Evolutionary conservation across 192 early-diverging fungal genomes (phyloP).

Genomic region (Jimgerdemannia lactiflua): DNA sequence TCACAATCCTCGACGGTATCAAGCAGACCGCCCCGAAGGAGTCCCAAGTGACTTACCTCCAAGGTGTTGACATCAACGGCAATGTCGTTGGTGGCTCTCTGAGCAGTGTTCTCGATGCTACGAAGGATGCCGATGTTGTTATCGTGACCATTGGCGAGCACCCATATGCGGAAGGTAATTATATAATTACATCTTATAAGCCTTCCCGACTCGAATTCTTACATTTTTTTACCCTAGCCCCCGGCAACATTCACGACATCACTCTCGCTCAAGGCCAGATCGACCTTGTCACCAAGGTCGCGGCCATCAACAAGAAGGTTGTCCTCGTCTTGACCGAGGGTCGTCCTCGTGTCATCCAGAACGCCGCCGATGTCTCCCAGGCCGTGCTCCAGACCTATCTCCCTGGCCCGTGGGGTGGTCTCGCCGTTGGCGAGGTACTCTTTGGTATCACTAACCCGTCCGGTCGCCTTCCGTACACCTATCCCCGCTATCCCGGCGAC

Average conservation of each 20-base stretch:
- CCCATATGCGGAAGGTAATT: slow-evolving; percentile 50
- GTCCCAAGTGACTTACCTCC: slow-evolving; percentile 18
- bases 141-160: slow-evolving; percentile 55
- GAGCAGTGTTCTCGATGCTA: slow-evolving; percentile 17
- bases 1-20: slow-evolving; percentile 29
- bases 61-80: slow-evolving; percentile 48
- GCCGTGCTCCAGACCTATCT: slow-evolving; percentile 49
- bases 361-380: slow-evolving; percentile 32
- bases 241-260: slow-evolving; percentile 51
- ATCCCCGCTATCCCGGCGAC: slow-evolving; percentile 46
- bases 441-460: slow-evolving; percentile 55
- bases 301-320: slow-evolving; percentile 28
- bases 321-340: slow-evolving; percentile 50
- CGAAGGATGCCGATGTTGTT: slow-evolving; percentile 44
- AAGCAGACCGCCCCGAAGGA: slow-evolving; percentile 24
- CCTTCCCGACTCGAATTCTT: not conserved
- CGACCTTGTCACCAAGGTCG: slow-evolving; percentile 7
- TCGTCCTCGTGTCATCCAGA: slow-evolving; percentile 50
- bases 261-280: slow-evolving; percentile 45
- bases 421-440: slow-evolving; percentile 54
- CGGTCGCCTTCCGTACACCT: slow-evolving; percentile 56
- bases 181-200: not conserved
- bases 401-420: slow-evolving; percentile 58
- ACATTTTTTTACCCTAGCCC: slow-evolving; percentile 3
- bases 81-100: slow-evolving; percentile 5